Percentiles rank a stretch among this genome's conserved stretches.
Conservation (phyloP, 2,329 filamentous ascomycete species). For the Hypoxylon sp. region DNA sequence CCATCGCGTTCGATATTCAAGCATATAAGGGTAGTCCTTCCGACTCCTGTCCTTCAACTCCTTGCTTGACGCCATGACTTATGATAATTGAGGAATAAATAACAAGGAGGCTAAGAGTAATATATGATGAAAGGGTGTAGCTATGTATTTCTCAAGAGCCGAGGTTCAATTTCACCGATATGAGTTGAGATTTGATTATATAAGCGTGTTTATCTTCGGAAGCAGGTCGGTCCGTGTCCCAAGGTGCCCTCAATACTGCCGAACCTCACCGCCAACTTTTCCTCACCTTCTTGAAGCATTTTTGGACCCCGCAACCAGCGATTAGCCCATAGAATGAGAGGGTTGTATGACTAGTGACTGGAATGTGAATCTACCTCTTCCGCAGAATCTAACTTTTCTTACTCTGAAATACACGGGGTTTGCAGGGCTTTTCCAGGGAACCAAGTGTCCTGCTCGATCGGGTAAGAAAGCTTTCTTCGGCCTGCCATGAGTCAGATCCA, state of each 20-base stretch:
- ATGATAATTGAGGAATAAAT: background rate
- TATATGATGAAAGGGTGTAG: background rate
- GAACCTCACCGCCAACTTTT: conserved; percentile 9
- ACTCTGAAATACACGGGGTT: background rate
- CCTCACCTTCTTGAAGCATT: background rate
- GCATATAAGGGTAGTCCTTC: conserved; percentile 80
- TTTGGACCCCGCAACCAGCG: background rate
- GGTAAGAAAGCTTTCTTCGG: conserved; percentile 15
- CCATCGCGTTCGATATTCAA: conserved; percentile 92
- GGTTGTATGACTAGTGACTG: background rate
- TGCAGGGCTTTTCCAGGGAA: background rate
- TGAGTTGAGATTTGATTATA: background rate
- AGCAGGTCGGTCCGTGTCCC: background rate
- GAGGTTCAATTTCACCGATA: background rate
- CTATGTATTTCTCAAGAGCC: conserved; percentile 8
- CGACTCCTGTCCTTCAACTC: conserved; percentile 74
- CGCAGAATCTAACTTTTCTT: background rate
- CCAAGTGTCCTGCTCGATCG: background rate
- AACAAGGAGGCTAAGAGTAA: background rate
- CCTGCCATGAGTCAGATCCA: conserved; percentile 43
- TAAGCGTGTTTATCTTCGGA: background rate
- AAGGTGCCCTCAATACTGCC: conserved; percentile 8
- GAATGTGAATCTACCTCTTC: background rate
- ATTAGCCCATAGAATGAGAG: background rate
- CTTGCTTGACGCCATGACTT: conserved; percentile 54